Evolutionary conservation across 148 eudicot species (phyloP), one percentile per base, ranked within the genome.

Genomic region (Rhododendron mucronatum): DNA sequence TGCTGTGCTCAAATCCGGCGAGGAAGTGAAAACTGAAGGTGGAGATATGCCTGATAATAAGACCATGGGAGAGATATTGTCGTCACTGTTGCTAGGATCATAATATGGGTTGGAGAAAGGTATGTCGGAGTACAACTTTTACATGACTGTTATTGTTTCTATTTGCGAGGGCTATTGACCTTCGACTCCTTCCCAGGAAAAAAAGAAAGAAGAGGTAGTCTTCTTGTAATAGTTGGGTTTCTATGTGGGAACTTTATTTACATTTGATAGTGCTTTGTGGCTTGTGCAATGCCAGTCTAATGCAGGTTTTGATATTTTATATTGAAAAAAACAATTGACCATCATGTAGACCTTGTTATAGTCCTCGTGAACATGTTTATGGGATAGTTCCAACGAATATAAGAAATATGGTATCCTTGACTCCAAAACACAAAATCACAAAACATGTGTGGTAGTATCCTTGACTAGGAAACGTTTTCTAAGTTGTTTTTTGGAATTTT

Each of bases 1-100:
- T 26, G 98, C 98, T 82, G 92, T 95, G 44, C 91, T 95, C 39
- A 93, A 95, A 87, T 85, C 90, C 65, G 97, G 95, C 11, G 87
- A 85, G 13, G 92, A 91, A 88, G 90, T 91, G 44, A 97, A 91
- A 33, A 88, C 90, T 14, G 93, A 88, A 57, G 93, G 92, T 74
- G 92, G 92, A 74, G 93, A 91, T 81, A 69, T 93, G 86, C 90
- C 95, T 50, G 96, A 92, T 69, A 30, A 71, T 33, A 91, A 91
- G 86, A 93, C 97, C 28, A 95, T 95, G 98, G 98, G 95, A 5
- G 98, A 95, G 89, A 95, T 95, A 83, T 87, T 95, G 82, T 95
- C 97, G 12, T 86, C 94, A 23, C 85, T 95, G 81, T 92, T 95
- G 89, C 87, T 92, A 39, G 85, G 89, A 75, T 90, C 83, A 88